Evolutionary conservation across 2,329 filamentous ascomycete species (phyloP), one percentile per base, ranked within the genome.

Genomic region (Teratosphaeria viscida): DNA sequence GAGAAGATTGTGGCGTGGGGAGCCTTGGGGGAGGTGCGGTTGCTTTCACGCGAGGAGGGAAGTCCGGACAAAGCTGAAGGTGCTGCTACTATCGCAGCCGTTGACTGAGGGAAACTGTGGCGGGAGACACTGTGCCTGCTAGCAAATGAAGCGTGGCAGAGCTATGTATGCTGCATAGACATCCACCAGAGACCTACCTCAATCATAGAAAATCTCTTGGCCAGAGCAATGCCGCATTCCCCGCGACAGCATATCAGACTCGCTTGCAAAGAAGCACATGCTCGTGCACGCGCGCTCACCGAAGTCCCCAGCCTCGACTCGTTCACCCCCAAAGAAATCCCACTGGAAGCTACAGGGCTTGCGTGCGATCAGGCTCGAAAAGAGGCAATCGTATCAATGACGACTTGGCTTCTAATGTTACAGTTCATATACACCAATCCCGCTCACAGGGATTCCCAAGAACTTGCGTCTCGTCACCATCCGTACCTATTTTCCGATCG

Each of bases 11-110:
- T 91, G 34, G 66, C 72, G 0, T 86, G 88, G 73, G 70, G 71
- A 2, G 85, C 89, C 26, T 77, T 94, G 69, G 80, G 84, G 43
- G 85, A 90, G 47, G 82, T 87, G 1, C 86, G 85, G 65, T 75
- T 92, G 52, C 57, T 71, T 19, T 16, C 16, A 11, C 16, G 43
- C 8, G 19, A 23, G 43, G 19, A 49, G n/a, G 43, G 29, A 32
- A 32, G 43, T 23, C 5, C 43, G 43, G 19, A 49, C 5, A n/a
- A 11, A 3, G 43, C 16, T 49, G 5, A 6, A 2, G 43, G 5
- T 23, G 43, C 43, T 49, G 16, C 43, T 49, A n/a, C 43, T 49
- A 23, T 49, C 19, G 16, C n/a, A 8, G 43, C 16, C 16, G 16
- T n/a, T 49, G 43, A 16, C 19, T 49, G 43, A 49, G 16, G 16